A percentile compares a stretch with the other conserved stretches of the same genome.
Conservation (phyloP, 257 asterid genomes). For the Fraxinus quadrangulata region DNA sequence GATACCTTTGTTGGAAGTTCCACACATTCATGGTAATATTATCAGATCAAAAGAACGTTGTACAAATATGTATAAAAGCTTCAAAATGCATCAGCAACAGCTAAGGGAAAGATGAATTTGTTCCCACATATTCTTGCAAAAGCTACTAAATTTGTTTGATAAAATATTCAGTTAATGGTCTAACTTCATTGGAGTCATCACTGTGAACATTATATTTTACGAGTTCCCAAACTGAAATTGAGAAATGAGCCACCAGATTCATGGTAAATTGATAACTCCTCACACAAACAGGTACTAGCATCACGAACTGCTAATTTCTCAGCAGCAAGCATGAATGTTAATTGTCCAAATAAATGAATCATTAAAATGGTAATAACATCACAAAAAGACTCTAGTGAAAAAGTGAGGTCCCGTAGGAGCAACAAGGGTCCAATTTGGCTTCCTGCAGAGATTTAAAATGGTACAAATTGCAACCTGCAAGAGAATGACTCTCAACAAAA, state of each 20-base stretch:
- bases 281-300: neutral
- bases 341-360: neutral
- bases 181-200: neutral
- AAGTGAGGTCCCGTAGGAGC: neutral
- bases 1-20: neutral
- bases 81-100: constrained; percentile 1
- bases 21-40: neutral
- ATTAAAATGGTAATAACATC: neutral
- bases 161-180: neutral
- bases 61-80: neutral
- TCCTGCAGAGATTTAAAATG: neutral
- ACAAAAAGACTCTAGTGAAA: neutral
- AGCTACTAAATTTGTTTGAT: neutral
- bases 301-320: neutral
- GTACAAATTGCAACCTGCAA: constrained; percentile 3
- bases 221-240: constrained; percentile 9
- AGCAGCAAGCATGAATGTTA: neutral
- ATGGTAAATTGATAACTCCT: neutral
- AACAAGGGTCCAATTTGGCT: neutral
- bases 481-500: neutral
- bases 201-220: neutral
- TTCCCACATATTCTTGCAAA: neutral
- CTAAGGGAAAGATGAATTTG: neutral
- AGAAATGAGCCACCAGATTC: constrained; percentile 5
- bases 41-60: neutral